Percentiles rank a stretch among this genome's conserved stretches.
Evolutionary conservation across 805 yeast genomes (phyloP).

Genomic region (Blastobotrys parvus): DNA sequence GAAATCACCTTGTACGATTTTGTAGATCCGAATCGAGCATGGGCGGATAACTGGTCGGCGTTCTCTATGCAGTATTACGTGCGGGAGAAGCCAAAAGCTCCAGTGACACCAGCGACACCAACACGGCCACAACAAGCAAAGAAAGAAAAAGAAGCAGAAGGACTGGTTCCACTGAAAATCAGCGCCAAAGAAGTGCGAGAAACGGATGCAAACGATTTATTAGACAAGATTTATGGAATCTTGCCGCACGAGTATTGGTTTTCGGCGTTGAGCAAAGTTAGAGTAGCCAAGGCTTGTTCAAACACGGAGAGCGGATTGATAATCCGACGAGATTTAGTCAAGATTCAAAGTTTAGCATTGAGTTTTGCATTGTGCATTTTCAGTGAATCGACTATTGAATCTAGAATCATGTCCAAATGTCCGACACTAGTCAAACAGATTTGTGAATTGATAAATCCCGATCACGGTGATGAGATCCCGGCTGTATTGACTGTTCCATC

Average conservation of each 20-base stretch:
- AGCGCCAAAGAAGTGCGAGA: slow-evolving; percentile 50
- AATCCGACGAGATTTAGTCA: slow-evolving; percentile 50
- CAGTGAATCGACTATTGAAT: slow-evolving; percentile 49
- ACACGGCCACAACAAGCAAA: background rate
- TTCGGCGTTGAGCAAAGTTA: slow-evolving; percentile 52
- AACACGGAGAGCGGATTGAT: slow-evolving; percentile 42
- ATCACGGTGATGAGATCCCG: slow-evolving; percentile 38
- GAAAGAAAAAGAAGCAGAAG: slow-evolving; percentile 22
- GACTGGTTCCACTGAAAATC: slow-evolving; percentile 43
- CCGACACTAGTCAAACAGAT: slow-evolving; percentile 61
- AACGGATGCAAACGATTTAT: slow-evolving; percentile 23
- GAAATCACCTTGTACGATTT: slow-evolving; percentile 20
- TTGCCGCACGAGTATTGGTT: slow-evolving; percentile 56
- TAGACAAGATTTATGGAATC: slow-evolving; percentile 14
- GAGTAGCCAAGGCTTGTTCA: slow-evolving; percentile 67
- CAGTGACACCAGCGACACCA: slow-evolving; percentile 2
- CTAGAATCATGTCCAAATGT: slow-evolving; percentile 62
- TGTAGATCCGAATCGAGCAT: slow-evolving; percentile 15
- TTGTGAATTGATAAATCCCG: slow-evolving; percentile 67
- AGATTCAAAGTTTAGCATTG: slow-evolving; percentile 57
- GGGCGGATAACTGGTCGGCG: slow-evolving; percentile 19
- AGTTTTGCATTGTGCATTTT: slow-evolving; percentile 54
- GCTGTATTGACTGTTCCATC: slow-evolving; percentile 50
- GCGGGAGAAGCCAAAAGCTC: background rate
- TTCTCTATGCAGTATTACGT: slow-evolving; percentile 23